Base-by-base conservation (phyloP, 2,329 filamentous ascomycete species). In the Ascochyta viciae-villosae region DNA sequence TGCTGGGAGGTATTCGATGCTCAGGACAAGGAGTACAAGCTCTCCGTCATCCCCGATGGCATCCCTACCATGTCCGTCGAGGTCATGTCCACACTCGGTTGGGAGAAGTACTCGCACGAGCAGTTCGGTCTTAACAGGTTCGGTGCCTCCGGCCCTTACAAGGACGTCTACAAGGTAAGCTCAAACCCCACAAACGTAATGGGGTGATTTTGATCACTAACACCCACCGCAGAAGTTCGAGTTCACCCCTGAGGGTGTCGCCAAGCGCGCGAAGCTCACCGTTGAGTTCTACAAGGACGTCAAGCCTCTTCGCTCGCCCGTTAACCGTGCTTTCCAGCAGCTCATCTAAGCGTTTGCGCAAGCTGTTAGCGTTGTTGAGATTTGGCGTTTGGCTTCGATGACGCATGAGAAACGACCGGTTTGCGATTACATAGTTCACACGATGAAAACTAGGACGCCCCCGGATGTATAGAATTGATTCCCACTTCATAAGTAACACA, bases 41-140 rank as follows among this genome's bases (percentile, higher is more conserved):
- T 99, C 68, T 89, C 88, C 66, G 90, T 96, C 66, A 87, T 99
- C 62, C 95, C 94, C 71, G 92, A 97, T 77, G 93, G 93, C 67
- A 94, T 97, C 76, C 94, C 95, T 66, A 87, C 92, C 61, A 80
- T 99, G 79, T 96, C 91, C 53, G 90, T 99, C 68, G 95, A 99
- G 85, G 93, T 92, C 78, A 96, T 96, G 91, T 90, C 86, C 80
- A 99, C 95, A 68, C 88, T 97, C 81, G 95, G 95, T 70, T 99
- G 95, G 95, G 93, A 98, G 87, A 90, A 94, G 80, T 99, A 98
- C 83, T 91, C 92, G 57, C 94, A 99, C 82, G 95, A 99, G 87
- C 95, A 99, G 84, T 99, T 99, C 74, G 95, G 95, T 77, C 88
- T 99, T 67, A 99, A 99, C 89, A 88, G 95, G 77, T 99, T 99